phyloP scores from a whole-genome alignment of 1,284 basidiomycete species.

The Leccinum griseonigrum region DNA sequence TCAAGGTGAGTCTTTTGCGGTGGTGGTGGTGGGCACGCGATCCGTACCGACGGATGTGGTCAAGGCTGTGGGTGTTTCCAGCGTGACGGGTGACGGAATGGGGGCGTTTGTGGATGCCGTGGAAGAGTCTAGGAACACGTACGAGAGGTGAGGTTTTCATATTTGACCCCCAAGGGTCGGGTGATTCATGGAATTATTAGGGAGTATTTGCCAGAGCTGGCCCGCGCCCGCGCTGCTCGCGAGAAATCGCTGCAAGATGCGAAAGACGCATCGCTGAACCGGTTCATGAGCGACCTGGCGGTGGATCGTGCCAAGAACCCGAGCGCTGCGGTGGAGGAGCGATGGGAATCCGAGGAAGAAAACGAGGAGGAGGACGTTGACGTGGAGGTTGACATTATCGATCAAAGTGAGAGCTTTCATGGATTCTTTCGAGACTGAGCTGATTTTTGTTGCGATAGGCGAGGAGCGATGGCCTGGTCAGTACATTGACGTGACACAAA shows the following conservation, averaged over 20 bases:
- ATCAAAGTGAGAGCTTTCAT: slow-evolving; percentile 53
- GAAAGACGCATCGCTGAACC: slow-evolving; percentile 78
- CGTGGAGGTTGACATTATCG: slow-evolving; percentile 54
- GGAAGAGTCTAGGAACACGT: slow-evolving; percentile 83
- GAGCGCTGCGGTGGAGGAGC: slow-evolving; percentile 48
- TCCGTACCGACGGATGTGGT: slow-evolving; percentile 3
- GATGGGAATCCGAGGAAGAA: slow-evolving; percentile 58
- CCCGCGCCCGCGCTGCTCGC: slow-evolving; percentile 59
- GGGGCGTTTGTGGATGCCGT: slow-evolving; percentile 91
- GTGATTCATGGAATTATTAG: slow-evolving; percentile 45
- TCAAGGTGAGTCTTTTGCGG: slow-evolving; percentile 60
- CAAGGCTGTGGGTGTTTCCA: slow-evolving; percentile 96
- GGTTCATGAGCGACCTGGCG: slow-evolving; percentile 84
- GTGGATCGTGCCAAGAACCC: slow-evolving; percentile 65
- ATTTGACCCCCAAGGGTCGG: neutral
- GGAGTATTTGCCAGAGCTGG: slow-evolving; percentile 90
- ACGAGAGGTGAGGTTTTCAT: slow-evolving; percentile 64
- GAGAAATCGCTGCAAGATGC: slow-evolving; percentile 65
- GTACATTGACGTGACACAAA: slow-evolving; percentile 65
- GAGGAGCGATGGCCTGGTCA: slow-evolving; percentile 67
- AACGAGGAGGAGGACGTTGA: slow-evolving; percentile 59
- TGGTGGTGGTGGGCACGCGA: neutral
- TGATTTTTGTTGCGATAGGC: slow-evolving; percentile 36
- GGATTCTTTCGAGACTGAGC: slow-evolving; percentile 2
- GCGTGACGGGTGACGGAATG: slow-evolving; percentile 92